Conservation (phyloP, 305 asterid genomes). For the Fraxinus ornus region DNA sequence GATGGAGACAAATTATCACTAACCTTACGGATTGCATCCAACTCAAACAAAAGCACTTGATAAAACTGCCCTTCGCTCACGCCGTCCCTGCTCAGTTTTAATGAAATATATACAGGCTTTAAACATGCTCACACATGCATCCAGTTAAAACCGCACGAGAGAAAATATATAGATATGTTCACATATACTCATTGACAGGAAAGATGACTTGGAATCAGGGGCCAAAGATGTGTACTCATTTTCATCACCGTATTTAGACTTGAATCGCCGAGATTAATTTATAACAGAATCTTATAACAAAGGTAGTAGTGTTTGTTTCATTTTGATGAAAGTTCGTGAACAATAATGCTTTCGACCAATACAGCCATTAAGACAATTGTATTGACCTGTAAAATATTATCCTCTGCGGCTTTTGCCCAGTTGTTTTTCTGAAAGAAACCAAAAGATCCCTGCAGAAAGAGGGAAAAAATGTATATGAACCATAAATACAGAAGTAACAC, state of each 20-base stretch:
- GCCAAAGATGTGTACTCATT: neutral
- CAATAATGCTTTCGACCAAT: neutral
- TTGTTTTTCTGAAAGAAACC: conserved; percentile 93
- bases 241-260: neutral
- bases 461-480: neutral
- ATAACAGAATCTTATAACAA: neutral
- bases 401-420: conserved; percentile 99
- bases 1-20: neutral
- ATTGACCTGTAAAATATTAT: conserved; percentile 89
- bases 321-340: neutral
- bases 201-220: neutral
- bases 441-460: conserved; percentile 75
- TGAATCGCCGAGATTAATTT: neutral
- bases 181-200: neutral
- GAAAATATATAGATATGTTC: neutral
- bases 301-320: neutral
- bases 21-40: conserved; percentile 97
- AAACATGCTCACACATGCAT: neutral
- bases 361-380: neutral
- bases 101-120: neutral
- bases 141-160: neutral
- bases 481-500: neutral
- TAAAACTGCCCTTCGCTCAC: conserved; percentile 99
- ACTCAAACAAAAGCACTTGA: conserved; percentile 91
- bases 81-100: conserved; percentile 67